These are phyloP conservation scores for Solanum lycopersicoides DNA, from an alignment of 257 asterid species.

Conservation along the genomic window DNA sequence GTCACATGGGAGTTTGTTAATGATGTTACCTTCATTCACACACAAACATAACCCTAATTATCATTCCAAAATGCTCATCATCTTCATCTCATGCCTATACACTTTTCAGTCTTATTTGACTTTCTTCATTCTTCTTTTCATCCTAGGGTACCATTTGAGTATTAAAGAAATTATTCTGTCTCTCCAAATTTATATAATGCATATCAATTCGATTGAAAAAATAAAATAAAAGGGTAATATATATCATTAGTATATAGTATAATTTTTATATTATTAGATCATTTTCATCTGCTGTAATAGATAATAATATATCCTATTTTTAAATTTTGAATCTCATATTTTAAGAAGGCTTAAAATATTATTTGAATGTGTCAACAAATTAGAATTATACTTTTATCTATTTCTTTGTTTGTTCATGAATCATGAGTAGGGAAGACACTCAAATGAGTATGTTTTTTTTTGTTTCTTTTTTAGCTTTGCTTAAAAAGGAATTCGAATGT, in stretches of 20 bases:
- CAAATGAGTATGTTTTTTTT: conserved; percentile 1
- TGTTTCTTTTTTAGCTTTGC: not conserved
- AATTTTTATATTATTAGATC: not conserved
- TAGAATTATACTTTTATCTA: not conserved
- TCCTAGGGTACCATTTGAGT: conserved; percentile 6
- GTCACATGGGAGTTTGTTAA: conserved; percentile 32
- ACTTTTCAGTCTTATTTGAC: conserved; percentile 4
- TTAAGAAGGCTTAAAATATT: not conserved
- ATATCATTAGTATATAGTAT: not conserved
- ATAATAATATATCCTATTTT: not conserved
- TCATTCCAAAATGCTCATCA: not conserved
- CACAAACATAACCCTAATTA: conserved; percentile 19
- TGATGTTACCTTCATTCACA: conserved; percentile 42
- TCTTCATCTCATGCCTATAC: conserved; percentile 11
- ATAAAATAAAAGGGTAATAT: not conserved
- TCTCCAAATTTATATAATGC: not conserved
- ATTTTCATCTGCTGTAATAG: not conserved
- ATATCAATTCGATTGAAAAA: not conserved
- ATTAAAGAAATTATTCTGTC: not conserved
- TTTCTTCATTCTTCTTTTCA: not conserved
- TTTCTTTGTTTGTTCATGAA: not conserved
- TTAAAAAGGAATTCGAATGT: not conserved
- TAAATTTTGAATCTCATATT: not conserved
- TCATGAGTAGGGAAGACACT: not conserved
- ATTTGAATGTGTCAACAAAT: not conserved